Conservation (phyloP, 768 basidiomycete genomes). For the Leucosporidium scottii region DNA sequence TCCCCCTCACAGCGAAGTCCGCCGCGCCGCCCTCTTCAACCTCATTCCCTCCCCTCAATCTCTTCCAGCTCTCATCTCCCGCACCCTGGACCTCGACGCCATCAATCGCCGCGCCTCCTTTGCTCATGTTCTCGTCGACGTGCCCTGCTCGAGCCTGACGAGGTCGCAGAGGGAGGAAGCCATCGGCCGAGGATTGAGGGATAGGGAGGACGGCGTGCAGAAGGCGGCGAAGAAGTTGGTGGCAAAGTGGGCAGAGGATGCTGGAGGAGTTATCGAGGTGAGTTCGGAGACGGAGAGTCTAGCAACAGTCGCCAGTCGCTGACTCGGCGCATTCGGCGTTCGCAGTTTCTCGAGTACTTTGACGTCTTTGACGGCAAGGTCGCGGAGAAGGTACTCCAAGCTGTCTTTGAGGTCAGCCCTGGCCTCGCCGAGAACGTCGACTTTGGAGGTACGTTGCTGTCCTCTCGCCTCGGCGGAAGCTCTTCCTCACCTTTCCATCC, state of each 20-base stretch:
- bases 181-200: constrained; percentile 73
- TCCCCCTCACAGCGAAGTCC: constrained; percentile 62
- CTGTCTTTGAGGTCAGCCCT: constrained; percentile 59
- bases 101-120: constrained; percentile 69
- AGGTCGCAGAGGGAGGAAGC: constrained; percentile 69
- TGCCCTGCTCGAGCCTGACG: constrained; percentile 54
- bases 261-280: constrained; percentile 45
- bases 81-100: constrained; percentile 72
- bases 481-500: not conserved
- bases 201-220: constrained; percentile 68
- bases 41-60: constrained; percentile 55
- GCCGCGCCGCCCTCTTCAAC: constrained; percentile 66
- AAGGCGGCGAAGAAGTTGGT: constrained; percentile 66
- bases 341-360: constrained; percentile 37
- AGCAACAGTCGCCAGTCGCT: constrained; percentile 14
- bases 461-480: too few relatives aligned
- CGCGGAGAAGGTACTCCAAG: constrained; percentile 66
- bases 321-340: not conserved
- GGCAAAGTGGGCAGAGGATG: constrained; percentile 59
- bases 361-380: constrained; percentile 44
- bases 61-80: constrained; percentile 60
- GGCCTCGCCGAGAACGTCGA: constrained; percentile 62
- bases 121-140: constrained; percentile 55
- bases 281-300: constrained; percentile 38
- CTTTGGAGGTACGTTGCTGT: constrained; percentile 54